A percentile compares a stretch with the other conserved stretches of the same genome.
Conservation (phyloP, 169 alveolate species). For the Plasmodium coatneyi region DNA sequence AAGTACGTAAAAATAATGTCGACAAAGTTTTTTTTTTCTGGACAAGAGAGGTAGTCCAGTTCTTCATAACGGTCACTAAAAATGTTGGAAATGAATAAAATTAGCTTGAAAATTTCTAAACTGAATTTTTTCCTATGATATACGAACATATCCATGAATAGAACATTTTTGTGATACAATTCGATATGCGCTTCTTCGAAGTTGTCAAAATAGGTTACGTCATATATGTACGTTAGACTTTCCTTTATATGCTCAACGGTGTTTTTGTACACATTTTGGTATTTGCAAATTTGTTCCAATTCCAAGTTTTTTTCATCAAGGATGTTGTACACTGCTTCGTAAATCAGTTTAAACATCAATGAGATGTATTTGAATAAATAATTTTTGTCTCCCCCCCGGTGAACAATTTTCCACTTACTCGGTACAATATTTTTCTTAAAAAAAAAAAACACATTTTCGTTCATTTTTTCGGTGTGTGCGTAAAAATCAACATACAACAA, state of each 20-base stretch:
- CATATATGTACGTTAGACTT: constrained; percentile 41
- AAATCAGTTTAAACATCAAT: constrained; percentile 34
- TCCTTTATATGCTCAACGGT: constrained; percentile 41
- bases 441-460: constrained; percentile 13
- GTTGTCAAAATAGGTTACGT: constrained; percentile 55
- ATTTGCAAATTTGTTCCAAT: constrained; percentile 21
- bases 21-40: constrained; percentile 55
- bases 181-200: constrained; percentile 17
- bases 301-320: constrained; percentile 58
- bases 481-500: constrained; percentile 28
- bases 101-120: constrained; percentile 63
- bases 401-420: constrained; percentile 26
- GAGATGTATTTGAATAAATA: constrained; percentile 62
- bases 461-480: constrained; percentile 3
- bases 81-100: constrained; percentile 70
- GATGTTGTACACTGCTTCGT: constrained; percentile 60
- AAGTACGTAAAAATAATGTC: constrained; percentile 39
- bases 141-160: constrained; percentile 61
- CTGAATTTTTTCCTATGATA: constrained; percentile 41
- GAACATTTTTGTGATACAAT: constrained; percentile 26
- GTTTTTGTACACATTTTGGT: constrained; percentile 34
- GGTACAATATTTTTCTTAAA: constrained; percentile 1
- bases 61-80: constrained; percentile 67
- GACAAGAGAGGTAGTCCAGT: constrained; percentile 33
- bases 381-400: constrained; percentile 3